Percentiles rank a stretch among this genome's conserved stretches.
Conservation (phyloP, 1,284 basidiomycete genomes). For the Stereum hirsutum region DNA sequence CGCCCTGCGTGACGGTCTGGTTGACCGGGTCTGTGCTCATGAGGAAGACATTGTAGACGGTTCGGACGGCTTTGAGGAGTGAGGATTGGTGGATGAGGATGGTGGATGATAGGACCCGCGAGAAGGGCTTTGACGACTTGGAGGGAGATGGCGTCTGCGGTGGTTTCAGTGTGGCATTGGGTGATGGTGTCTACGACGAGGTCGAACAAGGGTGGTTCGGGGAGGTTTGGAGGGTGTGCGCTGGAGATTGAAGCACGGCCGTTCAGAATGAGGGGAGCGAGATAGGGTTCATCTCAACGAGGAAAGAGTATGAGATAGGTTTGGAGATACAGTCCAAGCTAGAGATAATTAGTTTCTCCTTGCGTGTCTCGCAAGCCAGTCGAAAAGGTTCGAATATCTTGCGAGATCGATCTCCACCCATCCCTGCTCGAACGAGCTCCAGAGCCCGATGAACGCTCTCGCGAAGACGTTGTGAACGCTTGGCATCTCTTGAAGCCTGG, state of each 20-base stretch:
- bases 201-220: conserved; percentile 74
- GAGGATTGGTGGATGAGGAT: conserved; percentile 72
- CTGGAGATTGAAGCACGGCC: conserved; percentile 24
- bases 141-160: conserved; percentile 83
- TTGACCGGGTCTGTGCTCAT: conserved; percentile 85
- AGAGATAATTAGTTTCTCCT: conserved; percentile 88
- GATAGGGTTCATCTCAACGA: conserved; percentile 53
- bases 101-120: conserved; percentile 74
- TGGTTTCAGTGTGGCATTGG: conserved; percentile 80
- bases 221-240: conserved; percentile 37
- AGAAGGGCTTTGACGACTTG: conserved; percentile 94
- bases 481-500: conserved; percentile 84
- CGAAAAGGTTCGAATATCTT: conserved; percentile 91
- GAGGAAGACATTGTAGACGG: conserved; percentile 95
- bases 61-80: conserved; percentile 88
- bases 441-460: conserved; percentile 80
- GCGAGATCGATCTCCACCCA: conserved; percentile 63
- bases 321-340: conserved; percentile 95
- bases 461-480: conserved; percentile 69
- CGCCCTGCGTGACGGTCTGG: conserved; percentile 94
- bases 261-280: conserved; percentile 42
- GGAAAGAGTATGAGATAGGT: conserved; percentile 93
- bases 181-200: conserved; percentile 92
- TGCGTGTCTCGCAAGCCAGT: conserved; percentile 88
- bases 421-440: conserved; percentile 69